Percentiles rank a stretch among this genome's conserved stretches.
These are phyloP conservation scores for Pelargonium cotyledonis DNA, from an alignment of 441 rosid genomes.

Conservation along the genomic window DNA sequence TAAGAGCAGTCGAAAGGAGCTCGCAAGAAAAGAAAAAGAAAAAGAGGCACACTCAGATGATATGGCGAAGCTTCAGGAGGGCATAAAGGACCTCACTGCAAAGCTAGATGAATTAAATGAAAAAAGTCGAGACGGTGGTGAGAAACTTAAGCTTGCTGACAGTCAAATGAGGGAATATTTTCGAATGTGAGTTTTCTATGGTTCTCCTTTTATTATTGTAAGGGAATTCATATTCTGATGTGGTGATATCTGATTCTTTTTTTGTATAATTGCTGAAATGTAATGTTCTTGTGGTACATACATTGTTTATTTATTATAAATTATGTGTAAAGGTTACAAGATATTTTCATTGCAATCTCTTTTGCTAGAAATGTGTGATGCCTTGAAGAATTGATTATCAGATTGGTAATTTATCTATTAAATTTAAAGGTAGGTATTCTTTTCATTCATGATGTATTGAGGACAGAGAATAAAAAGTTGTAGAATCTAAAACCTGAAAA, in stretches of 20 bases:
- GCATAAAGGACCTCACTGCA: slow-evolving; percentile 64
- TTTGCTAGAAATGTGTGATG: neutral
- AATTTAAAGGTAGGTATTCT: neutral
- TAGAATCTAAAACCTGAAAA: neutral
- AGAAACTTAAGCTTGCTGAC: slow-evolving; percentile 75
- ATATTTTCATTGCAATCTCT: neutral
- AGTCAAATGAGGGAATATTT: slow-evolving; percentile 76
- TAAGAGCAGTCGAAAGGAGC: slow-evolving; percentile 75
- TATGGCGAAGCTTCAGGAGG: slow-evolving; percentile 59
- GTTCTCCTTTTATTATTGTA: slow-evolving; percentile 1
- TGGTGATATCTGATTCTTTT: neutral
- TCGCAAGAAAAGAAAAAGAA: slow-evolving; percentile 67
- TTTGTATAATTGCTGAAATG: slow-evolving; percentile 1
- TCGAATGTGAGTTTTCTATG: slow-evolving; percentile 57
- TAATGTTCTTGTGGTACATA: neutral
- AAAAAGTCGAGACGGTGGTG: slow-evolving; percentile 73
- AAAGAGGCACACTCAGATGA: slow-evolving; percentile 64
- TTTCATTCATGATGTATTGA: neutral
- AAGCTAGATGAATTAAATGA: slow-evolving; percentile 67
- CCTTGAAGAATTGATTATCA: neutral
- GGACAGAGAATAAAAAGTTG: neutral
- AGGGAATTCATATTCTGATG: neutral
- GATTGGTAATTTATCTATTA: neutral
- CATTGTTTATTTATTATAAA: too few relatives aligned
- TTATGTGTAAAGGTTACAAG: too few relatives aligned